Conservation (phyloP, 192 early-diverging fungal genomes). For the Rhizophagus clarus region DNA sequence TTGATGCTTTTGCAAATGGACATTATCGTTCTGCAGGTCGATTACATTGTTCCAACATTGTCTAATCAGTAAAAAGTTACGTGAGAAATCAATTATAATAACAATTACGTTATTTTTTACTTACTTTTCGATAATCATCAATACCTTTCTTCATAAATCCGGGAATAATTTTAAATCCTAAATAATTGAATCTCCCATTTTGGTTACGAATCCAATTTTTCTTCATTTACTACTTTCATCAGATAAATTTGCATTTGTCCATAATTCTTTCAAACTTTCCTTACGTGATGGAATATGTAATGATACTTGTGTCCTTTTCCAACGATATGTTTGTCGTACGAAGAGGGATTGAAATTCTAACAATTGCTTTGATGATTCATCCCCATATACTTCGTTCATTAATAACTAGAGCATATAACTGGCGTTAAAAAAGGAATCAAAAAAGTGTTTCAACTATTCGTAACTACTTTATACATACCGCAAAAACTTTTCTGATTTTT, state of each 20-base stretch:
- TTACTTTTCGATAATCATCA: conserved; percentile 50
- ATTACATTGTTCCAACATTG: conserved; percentile 48
- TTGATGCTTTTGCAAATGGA: conserved; percentile 62
- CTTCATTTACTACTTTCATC: conserved; percentile 58
- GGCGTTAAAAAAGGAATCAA: background rate
- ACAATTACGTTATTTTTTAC: background rate
- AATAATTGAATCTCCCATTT: conserved; percentile 58
- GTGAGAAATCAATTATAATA: conserved; percentile 15
- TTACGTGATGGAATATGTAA: conserved; percentile 53
- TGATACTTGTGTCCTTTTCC: conserved; percentile 52
- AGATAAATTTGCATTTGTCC: conserved; percentile 48
- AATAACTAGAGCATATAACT: conserved; percentile 33
- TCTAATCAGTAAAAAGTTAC: conserved; percentile 37
- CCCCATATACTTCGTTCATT: conserved; percentile 56
- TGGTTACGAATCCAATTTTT: conserved; percentile 66
- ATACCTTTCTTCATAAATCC: conserved; percentile 49
- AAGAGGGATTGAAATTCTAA: conserved; percentile 68
- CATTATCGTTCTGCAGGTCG: conserved; percentile 45
- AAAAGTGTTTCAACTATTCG: background rate
- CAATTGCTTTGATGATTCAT: conserved; percentile 60
- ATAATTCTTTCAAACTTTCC: conserved; percentile 55
- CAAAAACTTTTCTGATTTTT: conserved; percentile 48
- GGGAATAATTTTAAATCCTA: conserved; percentile 66
- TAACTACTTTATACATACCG: conserved; percentile 42
- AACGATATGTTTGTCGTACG: conserved; percentile 54